These are phyloP conservation scores for Sphagnum tenellum DNA, from an alignment of 225 moss, liverwort and hornwort species.

Conservation along the genomic window DNA sequence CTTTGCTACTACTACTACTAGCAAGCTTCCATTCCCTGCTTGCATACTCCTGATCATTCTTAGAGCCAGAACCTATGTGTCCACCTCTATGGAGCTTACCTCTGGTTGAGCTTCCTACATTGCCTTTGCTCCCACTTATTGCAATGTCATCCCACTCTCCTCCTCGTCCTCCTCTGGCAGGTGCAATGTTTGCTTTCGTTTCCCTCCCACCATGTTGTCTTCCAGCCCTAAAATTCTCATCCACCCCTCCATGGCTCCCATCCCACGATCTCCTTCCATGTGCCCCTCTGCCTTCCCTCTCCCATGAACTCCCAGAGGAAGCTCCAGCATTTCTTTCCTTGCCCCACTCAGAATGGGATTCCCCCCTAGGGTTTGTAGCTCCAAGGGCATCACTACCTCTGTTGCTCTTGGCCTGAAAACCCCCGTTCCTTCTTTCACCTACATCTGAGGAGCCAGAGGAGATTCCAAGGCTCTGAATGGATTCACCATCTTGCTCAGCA, in stretches of 20 bases:
- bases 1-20: constrained; percentile 1
- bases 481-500: not conserved
- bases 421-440: not conserved
- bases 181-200: constrained; percentile 4
- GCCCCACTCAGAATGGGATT: too few relatives aligned
- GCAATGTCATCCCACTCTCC: too few relatives aligned
- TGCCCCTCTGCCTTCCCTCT: too few relatives aligned
- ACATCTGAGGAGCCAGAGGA: not conserved
- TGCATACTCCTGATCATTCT: constrained; percentile 25
- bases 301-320: too few relatives aligned
- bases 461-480: not conserved
- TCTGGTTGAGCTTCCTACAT: constrained; percentile 19
- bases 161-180: not conserved
- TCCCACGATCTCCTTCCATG: not conserved
- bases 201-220: constrained; percentile 7
- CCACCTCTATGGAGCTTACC: constrained; percentile 7
- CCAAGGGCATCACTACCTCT: not conserved
- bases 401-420: not conserved
- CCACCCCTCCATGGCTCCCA: constrained; percentile 3
- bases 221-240: constrained; percentile 2
- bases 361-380: too few relatives aligned
- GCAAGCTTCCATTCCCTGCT: constrained; percentile 31
- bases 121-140: constrained; percentile 2
- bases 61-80: not conserved
- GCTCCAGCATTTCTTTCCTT: too few relatives aligned